Base-by-base conservation (phyloP, 2,329 filamentous ascomycete species). In the Madurella fahalii region DNA sequence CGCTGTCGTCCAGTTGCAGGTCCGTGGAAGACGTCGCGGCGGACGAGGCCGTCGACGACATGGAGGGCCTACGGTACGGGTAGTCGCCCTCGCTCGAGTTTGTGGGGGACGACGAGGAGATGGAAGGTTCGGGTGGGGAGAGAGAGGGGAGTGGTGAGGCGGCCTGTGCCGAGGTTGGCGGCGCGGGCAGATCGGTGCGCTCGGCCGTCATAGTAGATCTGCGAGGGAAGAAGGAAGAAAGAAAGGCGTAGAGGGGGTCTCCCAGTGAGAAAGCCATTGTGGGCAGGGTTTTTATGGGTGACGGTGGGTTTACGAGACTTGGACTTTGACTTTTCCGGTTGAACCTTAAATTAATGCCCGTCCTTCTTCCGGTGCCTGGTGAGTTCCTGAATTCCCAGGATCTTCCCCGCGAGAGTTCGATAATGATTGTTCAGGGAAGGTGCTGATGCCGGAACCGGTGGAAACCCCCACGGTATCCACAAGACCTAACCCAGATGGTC, bases 31-130 rank as follows among this genome's bases (percentile, higher is more conserved):
- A 61, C 9, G 51, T 50, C 9, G 16, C 18, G n/a, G 47, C 50
- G 18, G 51, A 59, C 40, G 50, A 43, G 42, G 56, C 34, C 16
- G 59, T 62, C 30, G 58, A 61, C 1, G 62, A 63, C 18, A 57
- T 47, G 46, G 60, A 60, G 41, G 45, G 49, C 45, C 47, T 49
- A 42, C 56, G 62, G 17, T 50, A 54, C 40, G 44, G 17, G 52
- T 51, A 56, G 53, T 47, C 53, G 34, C 40, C 43, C 43, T 54
- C 51, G 51, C 44, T 49, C 25, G 45, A 12, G 2, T 42, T 31
- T 37, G 45, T 13, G 12, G 20, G 12, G 40, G 47, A n/a, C 30
- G 47, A 50, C n/a, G 40, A 16, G 15, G 51, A 52, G 44, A 32
- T 30, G 18, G 54, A 39, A 18, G 54, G 53, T 3, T 53, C 50